phyloP scores from a whole-genome alignment of 768 basidiomycete genomes.

The Pisolithus albus region DNA sequence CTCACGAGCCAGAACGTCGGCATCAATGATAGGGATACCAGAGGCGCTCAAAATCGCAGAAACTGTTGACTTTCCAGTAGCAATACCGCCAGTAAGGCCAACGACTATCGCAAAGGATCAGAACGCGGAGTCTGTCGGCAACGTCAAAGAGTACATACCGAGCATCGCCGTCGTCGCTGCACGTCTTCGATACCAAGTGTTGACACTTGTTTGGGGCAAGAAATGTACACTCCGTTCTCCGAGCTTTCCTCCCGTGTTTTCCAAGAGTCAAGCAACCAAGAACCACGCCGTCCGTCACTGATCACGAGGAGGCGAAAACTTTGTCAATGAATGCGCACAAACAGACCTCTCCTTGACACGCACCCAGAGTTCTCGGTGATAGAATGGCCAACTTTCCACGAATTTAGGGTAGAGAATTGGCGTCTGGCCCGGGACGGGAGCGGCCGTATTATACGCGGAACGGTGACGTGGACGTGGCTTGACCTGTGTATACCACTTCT shows the following conservation, averaged over 20 bases:
- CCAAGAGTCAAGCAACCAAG: too few species aligned
- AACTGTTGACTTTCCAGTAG: conserved; percentile 94
- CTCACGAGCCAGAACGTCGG: conserved; percentile 80
- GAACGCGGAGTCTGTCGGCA: too few species aligned
- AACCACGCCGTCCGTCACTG: too few species aligned
- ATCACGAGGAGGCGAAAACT: too few species aligned
- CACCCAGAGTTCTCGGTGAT: conserved; percentile 50
- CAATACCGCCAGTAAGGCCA: conserved; percentile 94
- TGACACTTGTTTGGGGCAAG: too few species aligned
- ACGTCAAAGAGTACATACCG: too few species aligned
- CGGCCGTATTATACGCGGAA: conserved; percentile 25
- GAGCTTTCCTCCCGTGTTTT: too few species aligned
- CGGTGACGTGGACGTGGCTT: conserved; percentile 28
- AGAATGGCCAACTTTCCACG: conserved; percentile 40
- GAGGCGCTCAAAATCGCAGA: conserved; percentile 63
- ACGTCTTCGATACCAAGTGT: too few species aligned
- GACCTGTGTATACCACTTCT: conserved; percentile 31
- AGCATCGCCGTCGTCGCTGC: too few species aligned
- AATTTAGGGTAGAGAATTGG: conserved; percentile 57
- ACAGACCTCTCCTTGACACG: conserved; percentile 30
- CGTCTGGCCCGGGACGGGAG: conserved; percentile 38
- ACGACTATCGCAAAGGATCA: conserved; percentile 48
- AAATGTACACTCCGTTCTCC: too few species aligned
- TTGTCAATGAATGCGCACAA: conserved; percentile 31
- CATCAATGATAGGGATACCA: conserved; percentile 81